Evolutionary conservation across 768 basidiomycete genomes (phyloP).

Genomic region (Mycena filopes): DNA sequence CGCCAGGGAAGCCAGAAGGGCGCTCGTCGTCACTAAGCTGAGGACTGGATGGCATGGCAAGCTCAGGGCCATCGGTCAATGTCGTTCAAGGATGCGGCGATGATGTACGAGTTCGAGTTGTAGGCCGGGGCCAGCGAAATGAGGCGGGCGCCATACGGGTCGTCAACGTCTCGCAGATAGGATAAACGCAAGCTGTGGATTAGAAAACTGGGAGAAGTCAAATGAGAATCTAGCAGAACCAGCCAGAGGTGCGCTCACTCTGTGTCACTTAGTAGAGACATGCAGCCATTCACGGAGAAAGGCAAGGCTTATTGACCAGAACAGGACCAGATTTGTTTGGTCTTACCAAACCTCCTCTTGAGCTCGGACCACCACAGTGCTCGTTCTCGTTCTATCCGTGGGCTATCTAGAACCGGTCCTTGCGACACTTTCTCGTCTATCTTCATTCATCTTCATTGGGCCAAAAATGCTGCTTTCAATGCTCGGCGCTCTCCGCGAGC

Average conservation of each 20-base stretch:
- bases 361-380: no score
- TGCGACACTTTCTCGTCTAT: no score
- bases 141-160: conserved; percentile 84
- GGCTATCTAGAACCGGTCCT: no score
- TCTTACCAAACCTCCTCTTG: no score
- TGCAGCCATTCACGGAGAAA: no score
- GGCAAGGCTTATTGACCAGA: not conserved
- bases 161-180: conserved; percentile 89
- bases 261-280: conserved; percentile 63
- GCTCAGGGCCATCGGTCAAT: conserved; percentile 86
- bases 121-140: conserved; percentile 84
- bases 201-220: conserved; percentile 58
- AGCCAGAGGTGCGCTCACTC: conserved; percentile 50
- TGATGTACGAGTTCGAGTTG: conserved; percentile 84
- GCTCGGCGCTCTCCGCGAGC: conserved; percentile 29
- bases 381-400: no score
- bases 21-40: conserved; percentile 78
- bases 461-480: conserved; percentile 1
- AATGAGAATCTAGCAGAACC: not conserved
- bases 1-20: conserved; percentile 61
- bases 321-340: no score
- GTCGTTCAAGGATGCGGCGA: conserved; percentile 84
- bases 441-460: no score
- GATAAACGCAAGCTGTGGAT: conserved; percentile 88
- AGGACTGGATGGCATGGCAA: conserved; percentile 76